These are phyloP conservation scores for Nemania diffusa DNA, from an alignment of 2,329 filamentous ascomycete genomes.

Conservation along the genomic window DNA sequence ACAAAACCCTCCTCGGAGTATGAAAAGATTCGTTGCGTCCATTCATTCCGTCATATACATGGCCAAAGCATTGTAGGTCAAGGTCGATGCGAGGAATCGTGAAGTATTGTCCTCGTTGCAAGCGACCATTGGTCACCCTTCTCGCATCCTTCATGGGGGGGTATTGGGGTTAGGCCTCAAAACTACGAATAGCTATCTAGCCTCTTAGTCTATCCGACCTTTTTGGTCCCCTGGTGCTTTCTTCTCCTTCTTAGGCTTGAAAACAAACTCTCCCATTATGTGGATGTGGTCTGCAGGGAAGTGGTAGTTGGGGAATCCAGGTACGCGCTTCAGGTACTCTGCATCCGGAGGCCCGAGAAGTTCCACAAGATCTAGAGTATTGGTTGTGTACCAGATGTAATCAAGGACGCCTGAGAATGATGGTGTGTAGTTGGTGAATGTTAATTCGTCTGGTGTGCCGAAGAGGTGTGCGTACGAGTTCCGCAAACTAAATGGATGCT, in stretches of 20 bases:
- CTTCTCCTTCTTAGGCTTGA: conserved; percentile 87
- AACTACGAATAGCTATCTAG: conserved; percentile 25
- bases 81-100: conserved; percentile 24
- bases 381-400: conserved; percentile 98
- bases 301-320: conserved; percentile 93
- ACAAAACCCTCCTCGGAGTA: conserved; percentile 45
- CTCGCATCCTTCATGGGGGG: conserved; percentile 15
- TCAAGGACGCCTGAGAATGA: conserved; percentile 93
- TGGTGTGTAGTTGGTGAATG: conserved; percentile 97
- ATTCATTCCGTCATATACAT: conserved; percentile 44
- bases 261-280: conserved; percentile 87
- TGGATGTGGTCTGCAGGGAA: conserved; percentile 94
- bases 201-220: conserved; percentile 36
- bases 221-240: conserved; percentile 57
- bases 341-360: conserved; percentile 88
- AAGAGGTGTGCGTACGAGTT: conserved; percentile 87
- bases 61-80: conserved; percentile 31
- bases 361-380: conserved; percentile 83
- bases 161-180: conserved; percentile 8
- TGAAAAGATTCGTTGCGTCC: conserved; percentile 43
- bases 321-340: conserved; percentile 84
- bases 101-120: conserved; percentile 21
- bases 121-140: conserved; percentile 17
- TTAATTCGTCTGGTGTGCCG: conserved; percentile 83
- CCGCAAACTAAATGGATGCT: conserved; percentile 92